Conservation (phyloP, 1,139 yeast genomes). For the Zygoascus sp. region DNA sequence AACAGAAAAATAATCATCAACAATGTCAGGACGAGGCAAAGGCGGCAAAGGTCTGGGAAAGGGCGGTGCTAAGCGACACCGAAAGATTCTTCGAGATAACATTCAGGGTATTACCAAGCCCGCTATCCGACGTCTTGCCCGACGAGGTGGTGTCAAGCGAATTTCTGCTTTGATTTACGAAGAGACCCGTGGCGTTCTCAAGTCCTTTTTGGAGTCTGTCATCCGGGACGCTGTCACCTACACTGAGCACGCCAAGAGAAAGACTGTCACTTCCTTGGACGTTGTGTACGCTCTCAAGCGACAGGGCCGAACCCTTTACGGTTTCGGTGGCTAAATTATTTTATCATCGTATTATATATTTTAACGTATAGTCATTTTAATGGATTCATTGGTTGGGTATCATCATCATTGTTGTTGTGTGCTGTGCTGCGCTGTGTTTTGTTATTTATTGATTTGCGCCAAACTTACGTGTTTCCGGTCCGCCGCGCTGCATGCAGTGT, state of each 20-base stretch:
- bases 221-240: slow-evolving; percentile 99
- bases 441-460: no score
- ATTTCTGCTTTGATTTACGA: slow-evolving; percentile 98
- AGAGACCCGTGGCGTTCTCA: slow-evolving; percentile 96
- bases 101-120: slow-evolving; percentile 99
- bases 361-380: slow-evolving; percentile 4
- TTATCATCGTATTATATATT: slow-evolving; percentile 4
- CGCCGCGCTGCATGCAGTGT: no score
- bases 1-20: slow-evolving; percentile 27
- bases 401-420: not conserved
- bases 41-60: slow-evolving; percentile 99
- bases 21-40: slow-evolving; percentile 99
- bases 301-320: slow-evolving; percentile 99
- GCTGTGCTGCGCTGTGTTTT: no score
- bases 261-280: slow-evolving; percentile 98
- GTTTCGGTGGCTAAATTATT: slow-evolving; percentile 91
- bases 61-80: slow-evolving; percentile 99
- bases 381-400: not conserved
- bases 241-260: slow-evolving; percentile 99
- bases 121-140: slow-evolving; percentile 99
- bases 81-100: slow-evolving; percentile 99
- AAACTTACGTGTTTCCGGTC: no score
- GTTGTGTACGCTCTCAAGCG: slow-evolving; percentile 99
- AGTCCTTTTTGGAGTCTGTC: slow-evolving; percentile 94
- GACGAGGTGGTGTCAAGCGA: slow-evolving; percentile 99